Evolutionary conservation across 139 green algal species (phyloP), one percentile per base, ranked within the genome.

Genomic region (Coelastrella sp.): DNA sequence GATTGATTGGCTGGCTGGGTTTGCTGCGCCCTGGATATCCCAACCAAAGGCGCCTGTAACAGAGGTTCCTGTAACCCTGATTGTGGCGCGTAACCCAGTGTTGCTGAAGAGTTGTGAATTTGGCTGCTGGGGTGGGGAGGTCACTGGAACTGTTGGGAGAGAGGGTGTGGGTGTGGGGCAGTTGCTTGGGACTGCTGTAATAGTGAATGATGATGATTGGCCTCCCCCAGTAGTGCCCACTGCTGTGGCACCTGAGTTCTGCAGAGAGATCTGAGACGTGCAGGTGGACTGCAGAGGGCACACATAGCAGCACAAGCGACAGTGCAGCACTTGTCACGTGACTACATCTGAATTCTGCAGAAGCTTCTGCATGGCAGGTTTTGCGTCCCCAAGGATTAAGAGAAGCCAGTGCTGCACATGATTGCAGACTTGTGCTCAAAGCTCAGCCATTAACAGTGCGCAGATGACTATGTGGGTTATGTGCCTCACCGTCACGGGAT

Each of bases 31-130:
- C 22, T 70, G 35, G 8, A 74, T 35, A 15, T 57, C 17, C 81
- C 81, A 86, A 7, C n/a, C 59, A 25, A 86, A 86, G 3, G n/a
- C n/a, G 11, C 81, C 81, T 59, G 56, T 12, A 24, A 86, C 57
- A 15, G 20, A 22, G 19, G 81, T 86, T 14, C 49, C 66, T 8
- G 81, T 86, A 17, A 86, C 81, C 1, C 59, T 59, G 25, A 74
- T 86, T 4, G n/a, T 86, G n/a, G 59, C 10, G 6, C 6, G 7
- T 6, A 70, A n/a, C 22, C 12, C 25, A 61, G 57, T 85, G 79
- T 63, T 61, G 57, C 61, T 86, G 9, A 75, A 68, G 11, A 61
- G 20, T 15, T 14, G n/a, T 59, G 10, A 22, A 10, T 9, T 15
- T n/a, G 80, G 80, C 49, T 57, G 20, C 27, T 57, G 20, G 81